Conservation (phyloP, 495 filamentous ascomycete genomes). For the Filosporella fistucella region DNA sequence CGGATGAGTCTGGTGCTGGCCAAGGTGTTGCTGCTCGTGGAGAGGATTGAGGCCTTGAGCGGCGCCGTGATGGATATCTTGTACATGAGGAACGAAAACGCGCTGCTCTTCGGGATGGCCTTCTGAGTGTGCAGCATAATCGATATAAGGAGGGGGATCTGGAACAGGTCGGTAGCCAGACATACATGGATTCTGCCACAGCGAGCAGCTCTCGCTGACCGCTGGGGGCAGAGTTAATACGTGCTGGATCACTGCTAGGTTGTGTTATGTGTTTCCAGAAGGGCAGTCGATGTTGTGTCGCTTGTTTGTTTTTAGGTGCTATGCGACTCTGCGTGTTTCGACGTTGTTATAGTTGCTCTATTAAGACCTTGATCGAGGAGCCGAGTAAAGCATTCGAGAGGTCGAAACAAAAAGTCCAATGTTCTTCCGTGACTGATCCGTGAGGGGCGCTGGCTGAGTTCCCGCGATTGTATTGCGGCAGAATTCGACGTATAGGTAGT, state of each 20-base stretch:
- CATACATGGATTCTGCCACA: slow-evolving; percentile 72
- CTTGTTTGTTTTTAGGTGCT: slow-evolving; percentile 22
- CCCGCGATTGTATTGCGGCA: too few relatives aligned
- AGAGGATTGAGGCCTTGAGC: slow-evolving; percentile 19
- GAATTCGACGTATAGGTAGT: slow-evolving; percentile 15
- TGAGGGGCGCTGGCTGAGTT: slow-evolving; percentile 27
- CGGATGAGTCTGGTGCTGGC: too few relatives aligned
- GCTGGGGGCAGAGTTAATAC: slow-evolving; percentile 34
- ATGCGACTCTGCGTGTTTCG: slow-evolving; percentile 24
- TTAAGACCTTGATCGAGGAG: slow-evolving; percentile 15
- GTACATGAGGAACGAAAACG: slow-evolving; percentile 46
- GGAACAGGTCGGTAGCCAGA: slow-evolving; percentile 34
- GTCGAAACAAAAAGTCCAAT: slow-evolving; percentile 20
- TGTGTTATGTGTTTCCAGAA: slow-evolving; percentile 23
- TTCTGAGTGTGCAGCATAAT: slow-evolving; percentile 52
- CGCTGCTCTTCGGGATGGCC: slow-evolving; percentile 52
- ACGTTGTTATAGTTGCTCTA: slow-evolving; percentile 20
- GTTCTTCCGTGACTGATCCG: slow-evolving; percentile 23
- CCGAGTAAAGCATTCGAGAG: slow-evolving; percentile 18
- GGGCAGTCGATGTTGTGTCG: slow-evolving; percentile 18
- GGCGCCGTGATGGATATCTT: slow-evolving; percentile 23
- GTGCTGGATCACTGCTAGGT: slow-evolving; percentile 22
- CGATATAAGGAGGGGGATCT: slow-evolving; percentile 30
- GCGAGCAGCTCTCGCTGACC: slow-evolving; percentile 65
- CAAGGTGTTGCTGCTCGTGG: slow-evolving; percentile 15